Percentiles rank a stretch among this genome's conserved stretches.
phyloP scores from a whole-genome alignment of 495 filamentous ascomycete genomes.

The Oleoguttula mirabilis region DNA sequence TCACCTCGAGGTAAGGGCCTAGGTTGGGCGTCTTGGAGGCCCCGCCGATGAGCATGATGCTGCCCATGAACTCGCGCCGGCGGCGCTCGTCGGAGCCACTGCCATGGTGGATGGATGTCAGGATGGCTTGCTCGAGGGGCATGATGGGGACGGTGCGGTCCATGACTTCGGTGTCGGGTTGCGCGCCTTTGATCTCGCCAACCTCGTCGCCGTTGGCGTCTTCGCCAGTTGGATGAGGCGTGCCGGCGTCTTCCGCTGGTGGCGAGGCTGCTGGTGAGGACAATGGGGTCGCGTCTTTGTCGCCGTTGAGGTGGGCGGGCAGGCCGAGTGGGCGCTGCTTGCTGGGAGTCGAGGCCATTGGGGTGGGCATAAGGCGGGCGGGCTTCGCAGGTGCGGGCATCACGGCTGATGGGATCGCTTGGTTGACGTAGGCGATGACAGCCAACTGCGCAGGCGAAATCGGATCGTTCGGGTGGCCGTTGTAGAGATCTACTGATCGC shows the following conservation, averaged over 20 bases:
- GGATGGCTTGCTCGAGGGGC: conserved; percentile 77
- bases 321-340: conserved; percentile 32
- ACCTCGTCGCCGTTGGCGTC: conserved; percentile 32
- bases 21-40: conserved; percentile 71
- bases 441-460: conserved; percentile 71
- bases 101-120: conserved; percentile 76
- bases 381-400: conserved; percentile 43
- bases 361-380: conserved; percentile 21
- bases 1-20: conserved; percentile 66
- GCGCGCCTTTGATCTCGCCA: conserved; percentile 32
- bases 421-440: conserved; percentile 34
- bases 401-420: conserved; percentile 42
- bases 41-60: conserved; percentile 92
- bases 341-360: conserved; percentile 36
- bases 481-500: conserved; percentile 85
- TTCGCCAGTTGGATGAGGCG: conserved; percentile 34
- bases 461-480: conserved; percentile 80
- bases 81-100: conserved; percentile 84
- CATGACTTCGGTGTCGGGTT: conserved; percentile 48
- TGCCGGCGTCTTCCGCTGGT: conserved; percentile 61
- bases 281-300: conserved; percentile 59
- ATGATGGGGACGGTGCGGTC: conserved; percentile 72
- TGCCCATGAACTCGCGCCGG: conserved; percentile 77
- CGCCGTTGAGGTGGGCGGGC: conserved; percentile 39
- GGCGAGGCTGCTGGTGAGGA: conserved; percentile 82